Evolutionary conservation across 805 yeast genomes (phyloP), one percentile per base, ranked within the genome.

Genomic region (Zygoascus flipseniorum): DNA sequence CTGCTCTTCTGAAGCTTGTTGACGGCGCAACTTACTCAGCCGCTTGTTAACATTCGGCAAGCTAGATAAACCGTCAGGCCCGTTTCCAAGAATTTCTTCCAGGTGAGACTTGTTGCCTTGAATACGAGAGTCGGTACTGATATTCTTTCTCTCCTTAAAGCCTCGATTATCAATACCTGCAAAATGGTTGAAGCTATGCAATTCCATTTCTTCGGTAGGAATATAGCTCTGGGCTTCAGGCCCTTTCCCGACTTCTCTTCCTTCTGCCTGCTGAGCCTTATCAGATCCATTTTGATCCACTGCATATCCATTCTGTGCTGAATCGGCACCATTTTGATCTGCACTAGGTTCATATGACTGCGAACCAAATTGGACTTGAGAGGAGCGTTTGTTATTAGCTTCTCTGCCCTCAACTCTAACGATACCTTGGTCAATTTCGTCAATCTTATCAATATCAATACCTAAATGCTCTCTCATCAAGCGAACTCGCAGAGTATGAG

Each of bases 401-500:
- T 52, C 31, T 8, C 32, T 45, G 14, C 13, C 18, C 44, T 46
- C 41, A 14, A 26, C 13, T 13, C 14, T 43, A 14, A 47, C 20
- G 31, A 44, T 16, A 8, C 31, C 48, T 59, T 90, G 75, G 64
- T 89, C 97, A 32, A 89, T 85, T 45, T 85, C 69, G 53, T 90
- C 97, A 26, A 89, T 69, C 14, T 84, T 73, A 68, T 90, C 97
- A 44, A 89, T 93, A 67, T 89, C 95, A 52, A 95, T 84, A 26
- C 99, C 99, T 26, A 93, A 66, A 70, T 93, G 99, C 65, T 93
- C 99, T 58, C 99, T 79, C 99, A 93, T 93, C 50, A 95, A 75
- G 57, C 97, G 77, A 73, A 89, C 80, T 62, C 99, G 78, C 55
- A 93, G 71, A 1, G 93, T 83, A 66, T 89, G 95, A 0, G 98